Evolutionary conservation across 1,284 basidiomycete species (phyloP), one percentile per base, ranked within the genome.

Genomic region (Macrocystidia cucumis): DNA sequence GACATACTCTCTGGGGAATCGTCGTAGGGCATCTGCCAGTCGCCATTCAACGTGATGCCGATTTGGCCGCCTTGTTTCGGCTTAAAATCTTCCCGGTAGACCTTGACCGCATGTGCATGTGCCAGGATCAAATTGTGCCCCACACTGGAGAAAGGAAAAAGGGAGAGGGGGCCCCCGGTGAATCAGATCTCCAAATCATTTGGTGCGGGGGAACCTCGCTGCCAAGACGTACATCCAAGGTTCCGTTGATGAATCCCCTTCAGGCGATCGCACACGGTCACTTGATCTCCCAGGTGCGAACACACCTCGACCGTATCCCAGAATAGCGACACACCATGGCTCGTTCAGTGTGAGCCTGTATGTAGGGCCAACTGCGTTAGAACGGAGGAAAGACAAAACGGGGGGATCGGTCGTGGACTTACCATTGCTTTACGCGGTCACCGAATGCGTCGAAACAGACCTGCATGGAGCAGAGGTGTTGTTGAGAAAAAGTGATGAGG

Each of bases 351-450:
- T 81, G 29, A 79, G 60, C 77, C 76, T 78, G 30, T 11, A 32
- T 19, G 7, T 26, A 11, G 4, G 9, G 28, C 14, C 19, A 12
- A 16, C 17, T 42, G 32, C 42, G n/a, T n/a, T n/a, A n/a, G n/a
- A n/a, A n/a, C n/a, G n/a, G n/a, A 35, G 22, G 22, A 26, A 28
- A 17, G 32, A 11, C 29, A 32, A 9, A 25, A 13, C 9, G 14
- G 8, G 29, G n/a, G 34, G n/a, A 33, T 28, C 30, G 35, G 28
- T 9, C 16, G 12, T 19, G 3, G 12, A 45, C 59, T 27, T 41
- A 76, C 83, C 84, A 87, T 55, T 82, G 64, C 55, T 83, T 80
- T 40, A 87, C 83, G 21, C 80, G 64, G 54, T 83, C 80, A 5
- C 85, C 85, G 45, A 79, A 86, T 9, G 72, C 65, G 35, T 78